These are phyloP conservation scores for Fusarium burgessii DNA, from an alignment of 2,329 filamentous ascomycete genomes.

Conservation along the genomic window DNA sequence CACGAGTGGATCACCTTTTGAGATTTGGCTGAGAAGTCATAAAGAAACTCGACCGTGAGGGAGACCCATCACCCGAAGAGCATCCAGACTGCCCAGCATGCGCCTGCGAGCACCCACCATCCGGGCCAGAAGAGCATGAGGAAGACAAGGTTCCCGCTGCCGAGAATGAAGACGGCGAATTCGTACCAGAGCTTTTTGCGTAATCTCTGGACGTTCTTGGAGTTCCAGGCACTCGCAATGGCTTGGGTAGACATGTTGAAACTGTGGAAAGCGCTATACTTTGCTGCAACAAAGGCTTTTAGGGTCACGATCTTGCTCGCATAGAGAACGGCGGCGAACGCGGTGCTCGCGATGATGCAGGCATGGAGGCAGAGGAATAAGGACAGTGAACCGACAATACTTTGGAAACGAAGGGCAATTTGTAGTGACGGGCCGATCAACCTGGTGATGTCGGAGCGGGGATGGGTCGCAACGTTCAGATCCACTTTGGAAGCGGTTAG, in stretches of 20 bases:
- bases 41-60: slow-evolving; percentile 9
- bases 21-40: slow-evolving; percentile 19
- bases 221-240: slow-evolving; percentile 53
- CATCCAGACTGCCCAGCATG: slow-evolving; percentile 51
- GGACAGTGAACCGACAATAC: slow-evolving; percentile 48
- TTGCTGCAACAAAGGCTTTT: slow-evolving; percentile 46
- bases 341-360: slow-evolving; percentile 48
- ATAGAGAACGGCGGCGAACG: slow-evolving; percentile 42
- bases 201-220: slow-evolving; percentile 51
- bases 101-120: slow-evolving; percentile 61
- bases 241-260: slow-evolving; percentile 48
- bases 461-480: slow-evolving; percentile 46
- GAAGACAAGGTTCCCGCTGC: slow-evolving; percentile 61
- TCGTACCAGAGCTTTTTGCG: slow-evolving; percentile 64
- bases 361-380: slow-evolving; percentile 50
- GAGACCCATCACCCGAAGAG: slow-evolving; percentile 50
- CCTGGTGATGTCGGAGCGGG: slow-evolving; percentile 50
- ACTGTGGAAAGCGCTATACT: slow-evolving; percentile 47
- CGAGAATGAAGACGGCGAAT: slow-evolving; percentile 63
- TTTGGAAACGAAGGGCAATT: slow-evolving; percentile 52
- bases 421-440: slow-evolving; percentile 52
- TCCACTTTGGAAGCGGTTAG: slow-evolving; percentile 55
- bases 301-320: slow-evolving; percentile 45
- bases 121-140: slow-evolving; percentile 69
- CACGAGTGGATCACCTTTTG: slow-evolving; percentile 21